Base-by-base conservation (phyloP, 108 stramenopile genomes). In the Seminavis robusta region DNA sequence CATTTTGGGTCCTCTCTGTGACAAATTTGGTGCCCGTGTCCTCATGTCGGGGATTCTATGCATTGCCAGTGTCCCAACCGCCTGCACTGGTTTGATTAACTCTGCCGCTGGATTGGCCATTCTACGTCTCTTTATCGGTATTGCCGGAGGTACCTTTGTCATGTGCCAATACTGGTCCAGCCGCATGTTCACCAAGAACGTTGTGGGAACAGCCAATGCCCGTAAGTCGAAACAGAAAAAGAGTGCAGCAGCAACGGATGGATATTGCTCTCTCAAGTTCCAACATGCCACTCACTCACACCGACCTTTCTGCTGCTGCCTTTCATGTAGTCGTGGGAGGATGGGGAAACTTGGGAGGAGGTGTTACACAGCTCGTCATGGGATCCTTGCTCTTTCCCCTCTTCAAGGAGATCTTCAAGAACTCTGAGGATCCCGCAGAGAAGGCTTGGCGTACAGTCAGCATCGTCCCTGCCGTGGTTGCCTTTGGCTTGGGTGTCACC, bases 291-390 rank as follows among this genome's bases (percentile, higher is more conserved):
- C n/a, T n/a, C n/a, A n/a, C n/a, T n/a, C n/a, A n/a, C n/a, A n/a
- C n/a, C n/a, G n/a, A n/a, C n/a, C n/a, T n/a, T n/a, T n/a, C n/a
- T n/a, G n/a, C n/a, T n/a, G n/a, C n/a, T n/a, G n/a, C n/a, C n/a
- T n/a, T n/a, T n/a, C n/a, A n/a, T n/a, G n/a, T 76, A 43, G 55
- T 88, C 15, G 80, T 74, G 1, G 94, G 69, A 3, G 90, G 94
- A 0, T 94, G 94, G 94, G 94, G 88, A 16, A 97, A 97, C 61
- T 65, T 95, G 3, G 90, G 90, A 52, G 95, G 88, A 49, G 94
- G 94, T 55, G 77, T 94, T 27, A 86, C 86, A 10, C 82, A 84
- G 44, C 44, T 91, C 19, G 54, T 94, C 33, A 80, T 90, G 56
- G 92, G 88, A 49, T 59, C 83, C 17, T 60, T 63, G 16, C 57